Conservation (phyloP, 306 rosid genomes). For the Astragalus membranaceus region DNA sequence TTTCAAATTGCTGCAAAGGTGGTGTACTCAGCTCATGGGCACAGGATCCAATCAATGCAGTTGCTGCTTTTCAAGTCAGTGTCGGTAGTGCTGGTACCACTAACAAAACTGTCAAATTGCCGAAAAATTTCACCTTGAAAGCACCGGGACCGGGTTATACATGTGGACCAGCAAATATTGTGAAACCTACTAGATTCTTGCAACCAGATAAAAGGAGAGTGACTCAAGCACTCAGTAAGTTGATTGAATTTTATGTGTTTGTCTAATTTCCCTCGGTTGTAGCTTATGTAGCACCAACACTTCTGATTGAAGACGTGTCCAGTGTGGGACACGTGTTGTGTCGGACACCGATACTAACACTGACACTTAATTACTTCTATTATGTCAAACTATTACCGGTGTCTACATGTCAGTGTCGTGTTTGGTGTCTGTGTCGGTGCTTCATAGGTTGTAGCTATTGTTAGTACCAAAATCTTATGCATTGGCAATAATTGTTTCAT, state of each 20-base stretch:
- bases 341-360: too few relatives aligned
- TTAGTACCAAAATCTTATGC: neutral
- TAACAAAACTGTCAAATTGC: slow-evolving; percentile 54
- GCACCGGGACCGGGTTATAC: slow-evolving; percentile 93
- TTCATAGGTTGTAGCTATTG: neutral
- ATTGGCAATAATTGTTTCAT: neutral
- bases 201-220: slow-evolving; percentile 65
- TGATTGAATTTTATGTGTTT: neutral
- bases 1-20: slow-evolving; percentile 85
- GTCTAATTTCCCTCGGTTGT: neutral
- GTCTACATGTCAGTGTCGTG: too few relatives aligned
- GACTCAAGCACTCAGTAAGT: slow-evolving; percentile 85
- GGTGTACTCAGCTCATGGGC: slow-evolving; percentile 77
- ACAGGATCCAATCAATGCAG: slow-evolving; percentile 63
- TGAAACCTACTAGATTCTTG: slow-evolving; percentile 46
- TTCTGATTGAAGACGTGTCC: too few relatives aligned
- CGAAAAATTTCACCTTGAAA: slow-evolving; percentile 62
- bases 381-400: too few relatives aligned
- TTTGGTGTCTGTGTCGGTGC: too few relatives aligned
- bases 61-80: slow-evolving; percentile 67
- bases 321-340: too few relatives aligned
- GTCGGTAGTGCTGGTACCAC: slow-evolving; percentile 72
- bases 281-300: neutral
- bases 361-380: too few relatives aligned
- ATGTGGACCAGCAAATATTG: slow-evolving; percentile 55